Conservation (phyloP, 2,329 filamentous ascomycete genomes). For the Colletotrichum sp. region DNA sequence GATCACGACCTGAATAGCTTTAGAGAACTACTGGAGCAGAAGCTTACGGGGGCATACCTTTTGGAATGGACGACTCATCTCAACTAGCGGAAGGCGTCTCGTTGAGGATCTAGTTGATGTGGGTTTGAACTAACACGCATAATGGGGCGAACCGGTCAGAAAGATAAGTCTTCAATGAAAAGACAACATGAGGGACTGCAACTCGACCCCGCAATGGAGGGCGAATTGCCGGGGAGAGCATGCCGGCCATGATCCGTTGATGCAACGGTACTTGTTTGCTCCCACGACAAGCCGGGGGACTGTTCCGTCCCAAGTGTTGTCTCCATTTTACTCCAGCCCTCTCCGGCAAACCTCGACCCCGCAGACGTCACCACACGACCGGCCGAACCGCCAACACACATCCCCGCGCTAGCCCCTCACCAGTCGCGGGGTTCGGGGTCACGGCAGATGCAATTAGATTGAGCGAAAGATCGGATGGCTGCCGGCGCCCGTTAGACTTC, state of each 20-base stretch:
- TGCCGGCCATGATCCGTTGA: neutral
- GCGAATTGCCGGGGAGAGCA: neutral
- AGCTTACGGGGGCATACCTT: neutral
- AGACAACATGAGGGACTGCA: neutral
- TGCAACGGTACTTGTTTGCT: neutral
- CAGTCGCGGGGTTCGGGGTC: neutral
- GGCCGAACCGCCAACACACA: neutral
- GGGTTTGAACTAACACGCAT: neutral
- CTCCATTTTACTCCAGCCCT: neutral
- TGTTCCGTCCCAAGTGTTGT: neutral
- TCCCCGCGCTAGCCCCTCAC: neutral
- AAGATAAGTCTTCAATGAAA: neutral
- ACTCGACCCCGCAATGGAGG: neutral
- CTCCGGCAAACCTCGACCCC: neutral
- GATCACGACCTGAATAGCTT: conserved; percentile 33
- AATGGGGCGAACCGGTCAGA: neutral
- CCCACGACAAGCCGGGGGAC: neutral
- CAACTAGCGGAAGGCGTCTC: neutral
- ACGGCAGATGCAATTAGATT: neutral
- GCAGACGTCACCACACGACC: conserved; percentile 5
- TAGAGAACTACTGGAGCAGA: neutral
- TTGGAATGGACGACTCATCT: conserved; percentile 5
- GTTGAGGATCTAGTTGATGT: neutral
- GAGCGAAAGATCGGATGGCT: neutral
- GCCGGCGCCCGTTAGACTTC: neutral